These are phyloP conservation scores for Penicillium sclerotigenum DNA, from an alignment of 2,329 filamentous ascomycete species.

Conservation along the genomic window DNA sequence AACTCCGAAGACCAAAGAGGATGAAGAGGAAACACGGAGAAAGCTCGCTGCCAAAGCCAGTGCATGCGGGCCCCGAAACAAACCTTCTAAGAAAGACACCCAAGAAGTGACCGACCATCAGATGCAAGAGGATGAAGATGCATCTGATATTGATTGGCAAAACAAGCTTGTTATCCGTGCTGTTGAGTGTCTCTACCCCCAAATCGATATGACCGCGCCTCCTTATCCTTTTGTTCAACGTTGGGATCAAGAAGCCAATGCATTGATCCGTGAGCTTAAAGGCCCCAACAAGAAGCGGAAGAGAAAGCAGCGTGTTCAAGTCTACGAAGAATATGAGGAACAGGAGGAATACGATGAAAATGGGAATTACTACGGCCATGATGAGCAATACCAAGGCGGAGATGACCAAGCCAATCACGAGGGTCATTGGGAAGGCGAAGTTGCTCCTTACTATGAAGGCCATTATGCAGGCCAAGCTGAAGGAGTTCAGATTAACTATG, in stretches of 20 bases:
- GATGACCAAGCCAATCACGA: slow-evolving; percentile 18
- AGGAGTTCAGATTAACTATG: slow-evolving; percentile 39
- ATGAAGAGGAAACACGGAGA: slow-evolving; percentile 61
- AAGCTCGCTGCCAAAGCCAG: slow-evolving; percentile 57
- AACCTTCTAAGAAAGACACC: background rate
- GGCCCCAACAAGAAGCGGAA: slow-evolving; percentile 38
- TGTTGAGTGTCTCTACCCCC: slow-evolving; percentile 77
- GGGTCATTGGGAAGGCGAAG: background rate
- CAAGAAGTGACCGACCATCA: background rate
- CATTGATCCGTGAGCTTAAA: slow-evolving; percentile 40
- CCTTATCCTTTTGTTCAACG: slow-evolving; percentile 87
- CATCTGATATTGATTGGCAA: slow-evolving; percentile 66
- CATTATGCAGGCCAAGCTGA: slow-evolving; percentile 14
- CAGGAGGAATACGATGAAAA: slow-evolving; percentile 41
- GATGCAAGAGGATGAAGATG: slow-evolving; percentile 31
- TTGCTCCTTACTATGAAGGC: slow-evolving; percentile 22
- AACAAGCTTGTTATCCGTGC: slow-evolving; percentile 70
- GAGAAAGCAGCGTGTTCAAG: slow-evolving; percentile 53
- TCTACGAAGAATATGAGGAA: slow-evolving; percentile 42
- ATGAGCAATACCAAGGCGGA: slow-evolving; percentile 40
- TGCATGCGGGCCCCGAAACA: slow-evolving; percentile 14
- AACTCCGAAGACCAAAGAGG: slow-evolving; percentile 64
- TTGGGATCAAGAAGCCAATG: slow-evolving; percentile 75
- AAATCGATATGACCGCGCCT: slow-evolving; percentile 66
- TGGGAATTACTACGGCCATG: slow-evolving; percentile 34